A percentile compares a stretch with the other conserved stretches of the same genome.
Conservation (phyloP, 306 rosid genomes). For the Pyrus pyrifolia region DNA sequence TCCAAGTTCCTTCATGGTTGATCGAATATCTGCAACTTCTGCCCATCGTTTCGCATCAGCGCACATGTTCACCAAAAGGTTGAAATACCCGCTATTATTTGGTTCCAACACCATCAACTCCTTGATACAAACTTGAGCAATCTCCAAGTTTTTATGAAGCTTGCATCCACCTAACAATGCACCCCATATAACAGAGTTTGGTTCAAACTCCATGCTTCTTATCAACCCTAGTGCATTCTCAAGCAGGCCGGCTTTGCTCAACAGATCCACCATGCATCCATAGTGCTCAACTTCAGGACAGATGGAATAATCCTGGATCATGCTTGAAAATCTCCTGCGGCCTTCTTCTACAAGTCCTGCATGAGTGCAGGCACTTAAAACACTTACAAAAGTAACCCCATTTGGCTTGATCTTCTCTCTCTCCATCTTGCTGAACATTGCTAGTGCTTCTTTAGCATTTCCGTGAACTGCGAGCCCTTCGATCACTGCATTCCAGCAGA, state of each 20-base stretch:
- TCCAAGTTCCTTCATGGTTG: constrained; percentile 55
- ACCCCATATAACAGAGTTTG: constrained; percentile 71
- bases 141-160: constrained; percentile 49
- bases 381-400: constrained; percentile 58
- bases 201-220: constrained; percentile 41
- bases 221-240: constrained; percentile 62
- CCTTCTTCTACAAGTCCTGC: constrained; percentile 72
- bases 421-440: constrained; percentile 56
- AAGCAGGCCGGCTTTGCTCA: constrained; percentile 73
- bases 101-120: constrained; percentile 62
- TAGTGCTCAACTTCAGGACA: constrained; percentile 58
- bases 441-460: constrained; percentile 38
- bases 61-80: constrained; percentile 59
- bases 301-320: constrained; percentile 43
- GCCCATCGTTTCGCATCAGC: constrained; percentile 58
- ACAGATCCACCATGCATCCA: constrained; percentile 78
- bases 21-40: constrained; percentile 51
- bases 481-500: constrained; percentile 75
- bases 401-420: constrained; percentile 52
- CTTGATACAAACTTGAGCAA: constrained; percentile 43
- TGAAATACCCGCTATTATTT: constrained; percentile 52
- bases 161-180: constrained; percentile 78
- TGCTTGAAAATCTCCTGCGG: constrained; percentile 41
- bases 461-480: constrained; percentile 79
- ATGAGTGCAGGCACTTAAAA: constrained; percentile 72